phyloP scores from a whole-genome alignment of 176 grass and related monocot species.

The Bonia amplexicaulis region DNA sequence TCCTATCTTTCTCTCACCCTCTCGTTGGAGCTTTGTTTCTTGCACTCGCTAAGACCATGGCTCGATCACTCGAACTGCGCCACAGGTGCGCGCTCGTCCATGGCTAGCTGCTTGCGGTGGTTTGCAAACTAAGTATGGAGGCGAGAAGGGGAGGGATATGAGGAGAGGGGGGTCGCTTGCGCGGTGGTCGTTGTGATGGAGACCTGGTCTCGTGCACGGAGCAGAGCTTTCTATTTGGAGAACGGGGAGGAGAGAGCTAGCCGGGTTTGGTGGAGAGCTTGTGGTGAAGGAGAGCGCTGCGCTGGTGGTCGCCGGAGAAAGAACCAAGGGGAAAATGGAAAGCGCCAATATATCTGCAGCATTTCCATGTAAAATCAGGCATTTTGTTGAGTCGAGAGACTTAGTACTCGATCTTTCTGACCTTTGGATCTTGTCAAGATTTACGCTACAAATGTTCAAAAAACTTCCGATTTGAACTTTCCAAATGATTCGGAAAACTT shows the following conservation, averaged over 20 bases:
- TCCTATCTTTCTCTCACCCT: not conserved
- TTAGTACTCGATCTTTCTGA: no score
- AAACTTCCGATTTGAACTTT: no score
- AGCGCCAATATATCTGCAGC: no score
- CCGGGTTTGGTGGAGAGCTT: conserved; percentile 28
- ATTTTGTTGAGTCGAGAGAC: no score
- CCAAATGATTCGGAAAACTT: no score
- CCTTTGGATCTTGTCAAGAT: no score
- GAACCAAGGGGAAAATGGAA: no score
- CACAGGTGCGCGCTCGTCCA: not conserved
- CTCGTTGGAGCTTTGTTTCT: no score
- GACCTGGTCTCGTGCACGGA: conserved; percentile 1
- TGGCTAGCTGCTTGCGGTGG: conserved; percentile 8
- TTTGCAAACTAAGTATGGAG: conserved; percentile 26
- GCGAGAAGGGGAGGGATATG: conserved; percentile 11
- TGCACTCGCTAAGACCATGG: not conserved
- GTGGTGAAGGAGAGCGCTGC: not conserved
- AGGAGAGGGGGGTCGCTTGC: not conserved
- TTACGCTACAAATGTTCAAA: no score
- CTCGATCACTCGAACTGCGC: not conserved
- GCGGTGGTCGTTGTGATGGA: conserved; percentile 6
- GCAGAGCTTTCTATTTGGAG: conserved; percentile 10
- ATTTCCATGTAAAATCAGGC: no score
- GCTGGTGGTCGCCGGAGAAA: not conserved
- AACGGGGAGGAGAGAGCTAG: not conserved